Conservation (phyloP, 192 early-diverging fungal genomes). For the Backusella morwellensis region DNA sequence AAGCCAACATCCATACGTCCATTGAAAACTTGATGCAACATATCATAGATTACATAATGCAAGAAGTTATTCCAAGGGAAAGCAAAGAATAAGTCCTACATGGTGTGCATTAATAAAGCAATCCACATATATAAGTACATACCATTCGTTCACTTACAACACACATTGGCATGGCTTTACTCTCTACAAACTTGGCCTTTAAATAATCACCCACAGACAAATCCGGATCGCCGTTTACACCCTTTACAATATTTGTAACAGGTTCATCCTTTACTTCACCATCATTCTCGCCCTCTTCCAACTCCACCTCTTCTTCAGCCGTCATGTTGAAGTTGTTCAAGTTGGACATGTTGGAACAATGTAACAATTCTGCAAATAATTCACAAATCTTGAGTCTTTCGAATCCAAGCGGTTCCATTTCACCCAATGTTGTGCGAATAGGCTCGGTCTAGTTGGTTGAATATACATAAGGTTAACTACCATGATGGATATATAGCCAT, state of each 20-base stretch:
- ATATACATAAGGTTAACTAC: no score
- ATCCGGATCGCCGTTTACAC: constrained; percentile 15
- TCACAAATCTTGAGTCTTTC: constrained; percentile 96
- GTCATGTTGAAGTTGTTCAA: constrained; percentile 48
- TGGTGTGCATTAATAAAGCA: neutral
- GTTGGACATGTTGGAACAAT: constrained; percentile 85
- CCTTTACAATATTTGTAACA: constrained; percentile 9
- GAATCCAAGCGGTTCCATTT: constrained; percentile 83
- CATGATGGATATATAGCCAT: neutral
- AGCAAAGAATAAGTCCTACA: constrained; percentile 83
- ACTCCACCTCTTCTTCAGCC: constrained; percentile 12
- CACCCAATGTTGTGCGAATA: constrained; percentile 78
- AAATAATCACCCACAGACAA: constrained; percentile 72
- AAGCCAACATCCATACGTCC: constrained; percentile 71
- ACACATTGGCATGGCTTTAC: constrained; percentile 62
- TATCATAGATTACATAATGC: constrained; percentile 98
- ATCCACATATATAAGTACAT: neutral
- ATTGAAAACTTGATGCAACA: constrained; percentile 97
- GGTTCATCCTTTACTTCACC: neutral
- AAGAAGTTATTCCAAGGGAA: constrained; percentile 99
- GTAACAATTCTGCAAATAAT: constrained; percentile 96
- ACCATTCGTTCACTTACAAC: constrained; percentile 32
- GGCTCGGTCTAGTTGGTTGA: constrained; percentile 39
- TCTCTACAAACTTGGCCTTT: constrained; percentile 66
- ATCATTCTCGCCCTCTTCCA: neutral